These are phyloP conservation scores for Suhomyces chickasaworum DNA, from an alignment of 1,139 yeast genomes.

Conservation along the genomic window DNA sequence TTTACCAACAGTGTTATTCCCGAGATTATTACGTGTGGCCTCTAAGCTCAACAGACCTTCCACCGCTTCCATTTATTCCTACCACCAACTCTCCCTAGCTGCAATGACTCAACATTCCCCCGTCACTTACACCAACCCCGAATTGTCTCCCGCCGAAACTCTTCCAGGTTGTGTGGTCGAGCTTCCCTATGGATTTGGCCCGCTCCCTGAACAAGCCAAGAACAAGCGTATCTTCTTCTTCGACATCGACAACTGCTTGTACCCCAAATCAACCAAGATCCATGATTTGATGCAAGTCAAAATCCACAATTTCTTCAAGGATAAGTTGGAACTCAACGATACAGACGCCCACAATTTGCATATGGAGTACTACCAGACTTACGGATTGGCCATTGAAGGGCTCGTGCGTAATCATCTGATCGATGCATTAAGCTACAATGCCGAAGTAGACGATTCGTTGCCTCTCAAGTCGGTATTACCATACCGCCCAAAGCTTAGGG, in stretches of 20 bases:
- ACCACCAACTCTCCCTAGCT: neutral
- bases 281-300: slow-evolving; percentile 87
- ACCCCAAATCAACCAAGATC: slow-evolving; percentile 69
- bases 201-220: slow-evolving; percentile 35
- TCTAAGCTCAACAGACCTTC: neutral
- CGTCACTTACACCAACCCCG: slow-evolving; percentile 21
- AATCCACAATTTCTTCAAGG: slow-evolving; percentile 79
- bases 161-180: slow-evolving; percentile 39
- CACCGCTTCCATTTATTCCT: neutral
- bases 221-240: slow-evolving; percentile 68
- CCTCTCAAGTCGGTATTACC: slow-evolving; percentile 75
- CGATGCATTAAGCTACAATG: slow-evolving; percentile 86
- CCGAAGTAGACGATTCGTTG: slow-evolving; percentile 85
- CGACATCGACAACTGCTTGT: slow-evolving; percentile 91
- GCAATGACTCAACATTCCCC: slow-evolving; percentile 4
- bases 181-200: slow-evolving; percentile 50
- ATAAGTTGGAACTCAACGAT: slow-evolving; percentile 59
- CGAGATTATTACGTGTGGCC: neutral
- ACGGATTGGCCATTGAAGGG: slow-evolving; percentile 94
- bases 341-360: slow-evolving; percentile 79
- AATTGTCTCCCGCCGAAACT: slow-evolving; percentile 14
- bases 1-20: neutral
- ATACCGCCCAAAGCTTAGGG: slow-evolving; percentile 58
- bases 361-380: slow-evolving; percentile 73
- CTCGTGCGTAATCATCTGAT: slow-evolving; percentile 78